Evolutionary conservation across 2,329 filamentous ascomycete species (phyloP), one percentile per base, ranked within the genome.

Genomic region (Clathrospora elynae): DNA sequence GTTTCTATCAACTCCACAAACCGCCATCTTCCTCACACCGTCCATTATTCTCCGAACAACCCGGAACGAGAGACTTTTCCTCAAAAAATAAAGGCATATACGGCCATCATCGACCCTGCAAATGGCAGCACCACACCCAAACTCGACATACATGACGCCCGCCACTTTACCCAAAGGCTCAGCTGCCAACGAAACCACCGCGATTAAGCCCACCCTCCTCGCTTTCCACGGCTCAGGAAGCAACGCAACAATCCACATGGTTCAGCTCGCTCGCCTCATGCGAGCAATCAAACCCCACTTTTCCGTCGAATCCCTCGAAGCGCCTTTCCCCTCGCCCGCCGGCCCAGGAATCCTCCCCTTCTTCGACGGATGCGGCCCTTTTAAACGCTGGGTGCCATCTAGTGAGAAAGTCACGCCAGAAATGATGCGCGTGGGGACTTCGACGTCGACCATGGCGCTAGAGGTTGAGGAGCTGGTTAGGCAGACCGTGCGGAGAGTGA

Each of bases 351-450:
- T 70, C 35, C 64, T 70, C 28, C 67, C 67, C 24, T 67, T 69
- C 52, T 70, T 70, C 52, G 66, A 68, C 35, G 67, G 62, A 53
- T 67, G 62, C 56, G 67, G 64, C 6, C 67, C 67, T 5, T 70
- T 57, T 52, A 49, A 57, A 9, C 63, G 62, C 46, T 70, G 67
- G 67, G 30, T 66, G 1, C 60, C 56, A 1, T 48, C 54, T 5
- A 32, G 29, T 2, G 55, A 61, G 29, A 52, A 53, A 19, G 36
- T 59, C 29, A 51, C 44, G 9, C 12, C 51, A 31, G 42, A 55
- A 4, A 29, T 36, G 5, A 64, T 63, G 52, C 52, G 46, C 4
- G 5, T 5, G 5, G 59, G 59, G 2, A 24, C 36, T 2, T 51
- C 54, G 1, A 43, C 47, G 3, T 8, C 20, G 11, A 25, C 13